Percentiles rank a stretch among this genome's conserved stretches.
Evolutionary conservation across 805 yeast genomes (phyloP).

Genomic region (Wickerhamomyces pijperi): DNA sequence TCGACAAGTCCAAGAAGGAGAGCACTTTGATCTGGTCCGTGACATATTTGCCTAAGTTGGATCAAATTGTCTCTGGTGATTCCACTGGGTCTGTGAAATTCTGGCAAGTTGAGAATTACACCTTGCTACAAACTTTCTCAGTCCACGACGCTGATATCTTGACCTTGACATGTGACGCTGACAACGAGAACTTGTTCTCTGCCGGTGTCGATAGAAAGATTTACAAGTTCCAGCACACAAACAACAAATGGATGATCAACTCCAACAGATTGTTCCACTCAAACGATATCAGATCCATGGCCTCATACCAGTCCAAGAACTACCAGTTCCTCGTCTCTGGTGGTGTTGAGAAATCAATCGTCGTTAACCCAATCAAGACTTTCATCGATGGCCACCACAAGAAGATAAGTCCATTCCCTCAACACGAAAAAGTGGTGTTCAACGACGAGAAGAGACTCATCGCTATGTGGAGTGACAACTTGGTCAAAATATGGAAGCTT

Average conservation of each 20-base stretch:
- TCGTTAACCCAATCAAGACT: slow-evolving; percentile 48
- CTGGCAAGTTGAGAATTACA: slow-evolving; percentile 77
- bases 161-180: slow-evolving; percentile 49
- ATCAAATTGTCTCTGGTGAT: slow-evolving; percentile 89
- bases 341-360: slow-evolving; percentile 67
- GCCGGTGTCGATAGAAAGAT: slow-evolving; percentile 94
- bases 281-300: slow-evolving; percentile 72
- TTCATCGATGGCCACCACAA: slow-evolving; percentile 63
- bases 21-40: slow-evolving; percentile 91
- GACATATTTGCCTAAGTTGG: slow-evolving; percentile 43
- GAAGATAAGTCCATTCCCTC: slow-evolving; percentile 58
- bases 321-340: slow-evolving; percentile 66
- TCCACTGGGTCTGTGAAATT: slow-evolving; percentile 89
- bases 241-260: slow-evolving; percentile 67
- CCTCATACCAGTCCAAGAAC: slow-evolving; percentile 57
- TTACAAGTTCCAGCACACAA: slow-evolving; percentile 39
- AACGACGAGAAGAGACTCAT: slow-evolving; percentile 41
- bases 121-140: slow-evolving; percentile 70
- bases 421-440: slow-evolving; percentile 37
- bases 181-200: slow-evolving; percentile 59
- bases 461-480: slow-evolving; percentile 73
- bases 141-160: slow-evolving; percentile 89
- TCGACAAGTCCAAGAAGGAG: slow-evolving; percentile 78
- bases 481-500: slow-evolving; percentile 71
- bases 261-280: slow-evolving; percentile 75